Base-by-base conservation (phyloP, 140 eudicot genomes). In the Senecio squalidus region DNA sequence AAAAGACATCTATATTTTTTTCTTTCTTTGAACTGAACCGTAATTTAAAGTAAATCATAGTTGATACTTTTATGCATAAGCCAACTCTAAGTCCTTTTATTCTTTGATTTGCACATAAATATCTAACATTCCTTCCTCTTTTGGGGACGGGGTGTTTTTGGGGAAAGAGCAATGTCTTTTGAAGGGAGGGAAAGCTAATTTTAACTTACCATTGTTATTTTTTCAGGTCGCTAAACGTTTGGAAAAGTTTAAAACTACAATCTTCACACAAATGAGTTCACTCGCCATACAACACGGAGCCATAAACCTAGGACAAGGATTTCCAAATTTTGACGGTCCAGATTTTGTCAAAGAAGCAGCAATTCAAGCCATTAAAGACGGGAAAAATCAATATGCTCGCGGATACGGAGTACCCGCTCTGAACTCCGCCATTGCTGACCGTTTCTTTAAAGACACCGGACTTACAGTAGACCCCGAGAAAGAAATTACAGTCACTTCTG, bases 261-360 rank as follows among this genome's bases (percentile, higher is more conserved):
- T 92, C 58, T 92, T 92, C 80, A 92, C 96, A 9, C 93, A 87
- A 68, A 92, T 92, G 96, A 92, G 96, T 47, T 80, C 78, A 77
- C 96, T 92, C 14, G 99, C 99, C 21, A 71, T 92, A 61, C 72
- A 92, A 58, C 96, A 92, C 15, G 87, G 93, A 33, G 99, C 99
- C 18, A 92, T 92, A 34, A 92, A 92, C 68, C 93, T 92, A 7
- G 96, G 99, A 4, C 99, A 92, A 64, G 99, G 99, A 47, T 92
- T 92, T 66, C 99, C 99, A 34, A 92, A 92, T 71, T 92, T 92
- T 27, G 99, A 92, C 26, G 99, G 99, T 26, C 99, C 99, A 0
- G 93, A 92, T 10, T 87, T 92, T 75, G 96, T 92, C 41, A 88
- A 92, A 72, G 99, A 88, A 29, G 99, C 96, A 1, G 99, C 99